Evolutionary conservation across 805 yeast species (phyloP), one percentile per base, ranked within the genome.

Genomic region (Saccharomycopsis sp.): DNA sequence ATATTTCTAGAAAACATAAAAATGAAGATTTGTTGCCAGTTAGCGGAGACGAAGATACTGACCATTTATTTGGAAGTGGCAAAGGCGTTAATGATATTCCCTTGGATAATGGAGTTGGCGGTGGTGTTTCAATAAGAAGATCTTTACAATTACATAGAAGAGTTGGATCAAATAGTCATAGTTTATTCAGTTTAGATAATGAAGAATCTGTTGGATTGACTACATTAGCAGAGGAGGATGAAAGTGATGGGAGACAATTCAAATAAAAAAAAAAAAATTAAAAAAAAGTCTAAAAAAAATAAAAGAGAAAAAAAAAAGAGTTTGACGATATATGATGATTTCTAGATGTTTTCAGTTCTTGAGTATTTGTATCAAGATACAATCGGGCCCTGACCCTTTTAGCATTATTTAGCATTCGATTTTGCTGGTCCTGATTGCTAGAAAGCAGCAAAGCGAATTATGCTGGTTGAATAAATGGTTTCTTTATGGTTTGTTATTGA

Each of bases 51-150:
- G 43, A 38, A 19, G 38, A 28, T 21, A 27, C 22, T 3, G 38
- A 16, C 50, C 60, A 16, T 54, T 65, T 44, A 74, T 49, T 49
- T 28, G 52, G 52, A 13, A 34, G 40, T 20, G 50, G 50, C 4
- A 49, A 68, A 65, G 81, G 72, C 57, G 70, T 68, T 63, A 82
- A 61, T 60, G 88, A 69, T 66, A 83, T 77, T 58, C 95, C 96
- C 24, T 65, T 87, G 70, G 95, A 87, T 59, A 81, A 81, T 48
- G 90, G 89, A 11, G 78, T 86, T 34, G 84, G 86, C 7, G 87
- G 89, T 1, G 66, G 78, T 47, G 42, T 47, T n/a, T 44, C 45
- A 3, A 46, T 50, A 14, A 42, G 51, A 43, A 42, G 51, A 43
- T 43, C 50, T 4, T 38, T 50, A n/a, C 48, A 50, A 27, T 37